Percentiles rank a stretch among this genome's conserved stretches.
phyloP scores from a whole-genome alignment of 352 stramenopile species.

The Thraustotheca clavata region DNA sequence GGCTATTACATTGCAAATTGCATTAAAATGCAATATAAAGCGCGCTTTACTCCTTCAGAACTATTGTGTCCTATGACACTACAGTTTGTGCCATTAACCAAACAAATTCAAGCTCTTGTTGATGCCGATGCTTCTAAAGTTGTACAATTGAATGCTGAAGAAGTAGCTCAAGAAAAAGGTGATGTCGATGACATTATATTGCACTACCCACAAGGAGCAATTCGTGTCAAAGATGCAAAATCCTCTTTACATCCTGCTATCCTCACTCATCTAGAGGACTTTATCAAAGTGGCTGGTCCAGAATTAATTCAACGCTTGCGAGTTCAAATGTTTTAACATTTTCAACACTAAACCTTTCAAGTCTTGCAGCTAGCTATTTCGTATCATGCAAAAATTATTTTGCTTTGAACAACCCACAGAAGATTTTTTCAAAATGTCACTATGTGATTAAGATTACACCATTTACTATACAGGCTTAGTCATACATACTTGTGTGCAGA shows the following conservation, averaged over 20 bases:
- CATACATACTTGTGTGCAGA: no score
- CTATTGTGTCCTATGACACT: slow-evolving; percentile 43
- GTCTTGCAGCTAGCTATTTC: no score
- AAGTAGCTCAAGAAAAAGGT: not conserved
- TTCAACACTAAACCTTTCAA: no score
- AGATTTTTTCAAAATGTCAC: no score
- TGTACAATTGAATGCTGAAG: not conserved
- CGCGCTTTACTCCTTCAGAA: slow-evolving; percentile 54
- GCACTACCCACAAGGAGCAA: not conserved
- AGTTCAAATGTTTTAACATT: not conserved
- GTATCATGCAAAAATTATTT: no score
- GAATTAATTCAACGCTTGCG: not conserved
- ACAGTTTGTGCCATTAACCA: slow-evolving; percentile 40
- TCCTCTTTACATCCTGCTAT: not conserved
- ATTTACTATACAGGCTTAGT: no score
- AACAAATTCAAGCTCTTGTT: not conserved
- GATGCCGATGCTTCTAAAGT: not conserved
- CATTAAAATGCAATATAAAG: slow-evolving; percentile 71
- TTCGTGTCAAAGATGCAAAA: not conserved
- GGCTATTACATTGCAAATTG: slow-evolving; percentile 66
- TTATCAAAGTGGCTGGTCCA: not conserved
- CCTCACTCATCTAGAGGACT: not conserved
- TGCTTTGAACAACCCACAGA: no score
- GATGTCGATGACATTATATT: not conserved
- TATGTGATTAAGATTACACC: no score